Conservation (phyloP, 371 early-diverging fungal species). For the Haplosporangium sp. region DNA sequence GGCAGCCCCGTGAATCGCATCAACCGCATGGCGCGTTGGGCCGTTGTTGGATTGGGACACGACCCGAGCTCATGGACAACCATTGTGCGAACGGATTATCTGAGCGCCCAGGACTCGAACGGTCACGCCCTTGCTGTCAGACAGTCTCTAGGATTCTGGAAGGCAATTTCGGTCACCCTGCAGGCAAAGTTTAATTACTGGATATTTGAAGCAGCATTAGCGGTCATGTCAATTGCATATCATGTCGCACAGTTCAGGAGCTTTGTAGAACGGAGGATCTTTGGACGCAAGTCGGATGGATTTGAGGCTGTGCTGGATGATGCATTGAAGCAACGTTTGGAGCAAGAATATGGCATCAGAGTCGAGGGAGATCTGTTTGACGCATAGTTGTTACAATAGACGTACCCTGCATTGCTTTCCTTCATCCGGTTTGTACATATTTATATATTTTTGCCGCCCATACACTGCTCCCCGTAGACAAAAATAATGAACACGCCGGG, state of each 20-base stretch:
- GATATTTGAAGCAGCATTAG: conserved; percentile 69
- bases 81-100: conserved; percentile 3
- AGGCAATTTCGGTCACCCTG: conserved; percentile 18
- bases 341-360: conserved; percentile 74
- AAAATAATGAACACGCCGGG: too few species aligned
- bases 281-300: conserved; percentile 59
- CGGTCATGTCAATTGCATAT: conserved; percentile 71
- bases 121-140: neutral
- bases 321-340: conserved; percentile 68
- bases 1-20: conserved; percentile 92
- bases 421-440: too few species aligned
- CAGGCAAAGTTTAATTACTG: conserved; percentile 34
- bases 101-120: neutral
- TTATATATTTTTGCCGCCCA: too few species aligned
- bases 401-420: too few species aligned
- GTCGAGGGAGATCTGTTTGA: conserved; percentile 78
- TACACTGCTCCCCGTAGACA: too few species aligned
- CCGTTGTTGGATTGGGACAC: conserved; percentile 70
- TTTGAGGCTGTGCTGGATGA: conserved; percentile 81
- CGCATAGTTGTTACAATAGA: conserved; percentile 39
- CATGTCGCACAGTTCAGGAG: conserved; percentile 63
- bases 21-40: conserved; percentile 88
- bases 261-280: conserved; percentile 47
- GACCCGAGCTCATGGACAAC: conserved; percentile 12
- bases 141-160: conserved; percentile 31